phyloP scores from a whole-genome alignment of 202 grass and related monocot genomes.

The Bolboschoenoplectus hybrid region DNA sequence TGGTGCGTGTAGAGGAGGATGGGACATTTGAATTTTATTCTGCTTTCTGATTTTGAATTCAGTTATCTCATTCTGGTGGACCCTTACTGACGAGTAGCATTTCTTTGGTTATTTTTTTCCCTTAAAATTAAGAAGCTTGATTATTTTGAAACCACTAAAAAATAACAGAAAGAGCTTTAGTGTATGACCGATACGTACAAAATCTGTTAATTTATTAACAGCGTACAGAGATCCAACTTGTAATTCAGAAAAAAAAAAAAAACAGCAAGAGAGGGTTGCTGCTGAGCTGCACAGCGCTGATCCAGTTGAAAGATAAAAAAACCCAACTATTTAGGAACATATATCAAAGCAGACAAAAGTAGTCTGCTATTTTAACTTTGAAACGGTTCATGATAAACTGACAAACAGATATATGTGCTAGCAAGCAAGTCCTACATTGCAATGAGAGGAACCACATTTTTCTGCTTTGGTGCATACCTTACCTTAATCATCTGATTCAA shows the following conservation, averaged over 20 bases:
- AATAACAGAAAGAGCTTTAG: not conserved
- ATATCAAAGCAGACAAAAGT: not conserved
- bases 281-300: not conserved
- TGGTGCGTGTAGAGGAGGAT: constrained; percentile 31
- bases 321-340: not conserved
- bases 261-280: not conserved
- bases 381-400: not conserved
- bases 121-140: not conserved
- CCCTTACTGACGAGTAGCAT: not conserved
- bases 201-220: not conserved
- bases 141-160: not conserved
- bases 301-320: not conserved
- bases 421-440: constrained; percentile 18
- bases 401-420: not conserved
- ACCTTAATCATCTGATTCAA: constrained; percentile 81
- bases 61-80: not conserved
- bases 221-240: not conserved
- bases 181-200: not conserved
- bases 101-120: not conserved
- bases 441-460: constrained; percentile 34
- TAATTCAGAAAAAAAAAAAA: not conserved
- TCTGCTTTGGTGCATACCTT: constrained; percentile 65
- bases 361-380: constrained; percentile 4
- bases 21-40: constrained; percentile 28
- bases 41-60: constrained; percentile 8